phyloP scores from a whole-genome alignment of 2,329 filamentous ascomycete genomes.

The Torrubiellomyces zombiae region DNA sequence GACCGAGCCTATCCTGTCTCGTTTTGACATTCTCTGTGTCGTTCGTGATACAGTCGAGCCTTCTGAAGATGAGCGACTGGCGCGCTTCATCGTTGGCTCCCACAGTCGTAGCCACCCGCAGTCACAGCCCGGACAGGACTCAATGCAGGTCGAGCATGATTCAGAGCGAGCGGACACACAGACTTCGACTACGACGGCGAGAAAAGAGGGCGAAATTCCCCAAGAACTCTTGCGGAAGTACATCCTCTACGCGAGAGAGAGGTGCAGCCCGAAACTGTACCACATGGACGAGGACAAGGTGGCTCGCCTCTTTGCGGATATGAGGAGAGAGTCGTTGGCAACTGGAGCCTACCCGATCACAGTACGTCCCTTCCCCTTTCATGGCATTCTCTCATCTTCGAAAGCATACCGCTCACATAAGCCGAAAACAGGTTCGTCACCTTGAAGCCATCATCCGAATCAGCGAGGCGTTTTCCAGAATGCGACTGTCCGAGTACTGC shows the following conservation, averaged over 20 bases:
- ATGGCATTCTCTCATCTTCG: not conserved
- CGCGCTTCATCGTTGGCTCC: slow-evolving; percentile 86
- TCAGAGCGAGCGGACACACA: slow-evolving; percentile 25
- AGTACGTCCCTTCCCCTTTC: slow-evolving; percentile 37
- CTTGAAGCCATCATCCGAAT: slow-evolving; percentile 96
- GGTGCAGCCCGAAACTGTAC: slow-evolving; percentile 80
- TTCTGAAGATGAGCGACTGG: slow-evolving; percentile 77
- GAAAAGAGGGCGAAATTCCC: slow-evolving; percentile 55
- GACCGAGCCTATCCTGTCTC: slow-evolving; percentile 91
- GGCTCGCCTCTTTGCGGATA: slow-evolving; percentile 83
- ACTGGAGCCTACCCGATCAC: slow-evolving; percentile 97
- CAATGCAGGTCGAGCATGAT: slow-evolving; percentile 48
- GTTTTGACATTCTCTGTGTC: slow-evolving; percentile 94
- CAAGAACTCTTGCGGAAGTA: slow-evolving; percentile 91
- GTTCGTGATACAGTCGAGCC: slow-evolving; percentile 93
- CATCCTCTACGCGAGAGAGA: slow-evolving; percentile 85
- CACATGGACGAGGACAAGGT: slow-evolving; percentile 98
- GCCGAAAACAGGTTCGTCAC: slow-evolving; percentile 62
- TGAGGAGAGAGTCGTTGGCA: slow-evolving; percentile 80
- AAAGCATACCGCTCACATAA: slow-evolving; percentile 2
- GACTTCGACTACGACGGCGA: slow-evolving; percentile 6
- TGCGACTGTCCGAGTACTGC: slow-evolving; percentile 96
- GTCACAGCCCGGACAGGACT: slow-evolving; percentile 29
- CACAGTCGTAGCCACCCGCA: slow-evolving; percentile 78
- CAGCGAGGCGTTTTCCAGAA: slow-evolving; percentile 85